Percentiles rank a stretch among this genome's conserved stretches.
Evolutionary conservation across 1,139 yeast species (phyloP).

Genomic region (Nadsonia commutata): DNA sequence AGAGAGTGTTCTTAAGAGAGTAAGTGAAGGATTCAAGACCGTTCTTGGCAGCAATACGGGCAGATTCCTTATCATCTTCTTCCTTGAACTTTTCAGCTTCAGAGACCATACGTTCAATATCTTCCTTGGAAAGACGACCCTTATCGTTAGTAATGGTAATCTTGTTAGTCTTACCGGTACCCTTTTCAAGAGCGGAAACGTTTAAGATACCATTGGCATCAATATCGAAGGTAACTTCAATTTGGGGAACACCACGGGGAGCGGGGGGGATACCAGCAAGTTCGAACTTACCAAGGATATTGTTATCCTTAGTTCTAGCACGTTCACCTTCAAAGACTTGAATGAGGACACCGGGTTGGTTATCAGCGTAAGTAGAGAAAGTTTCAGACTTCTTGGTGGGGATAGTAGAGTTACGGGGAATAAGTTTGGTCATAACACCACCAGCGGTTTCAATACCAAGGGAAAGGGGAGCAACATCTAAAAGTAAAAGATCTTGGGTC

Average conservation of each 20-base stretch:
- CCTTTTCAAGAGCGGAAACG: constrained; percentile 89
- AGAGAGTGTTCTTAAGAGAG: constrained; percentile 63
- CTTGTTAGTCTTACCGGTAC: constrained; percentile 90
- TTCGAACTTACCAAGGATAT: constrained; percentile 89
- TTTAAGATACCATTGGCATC: constrained; percentile 94
- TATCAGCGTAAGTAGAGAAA: constrained; percentile 93
- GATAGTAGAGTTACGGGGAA: constrained; percentile 91
- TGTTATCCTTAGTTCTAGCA: constrained; percentile 89
- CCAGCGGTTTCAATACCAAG: constrained; percentile 96
- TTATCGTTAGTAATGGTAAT: constrained; percentile 93
- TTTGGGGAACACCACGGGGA: constrained; percentile 96
- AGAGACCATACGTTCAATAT: constrained; percentile 86
- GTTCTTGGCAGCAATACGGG: constrained; percentile 58
- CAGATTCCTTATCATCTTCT: constrained; percentile 77
- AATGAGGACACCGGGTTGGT: constrained; percentile 92
- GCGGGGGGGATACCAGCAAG: constrained; percentile 94
- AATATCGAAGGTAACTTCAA: constrained; percentile 86
- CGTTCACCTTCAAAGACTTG: constrained; percentile 98
- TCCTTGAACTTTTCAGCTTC: constrained; percentile 97
- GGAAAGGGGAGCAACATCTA: constrained; percentile 90
- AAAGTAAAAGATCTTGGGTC: constrained; percentile 71
- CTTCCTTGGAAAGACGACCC: constrained; percentile 88
- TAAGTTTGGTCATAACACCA: constrained; percentile 94
- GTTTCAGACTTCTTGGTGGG: constrained; percentile 95
- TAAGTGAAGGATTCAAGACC: constrained; percentile 77